Base-by-base conservation (phyloP, 106 monocot species). In the Posidonia australis region DNA sequence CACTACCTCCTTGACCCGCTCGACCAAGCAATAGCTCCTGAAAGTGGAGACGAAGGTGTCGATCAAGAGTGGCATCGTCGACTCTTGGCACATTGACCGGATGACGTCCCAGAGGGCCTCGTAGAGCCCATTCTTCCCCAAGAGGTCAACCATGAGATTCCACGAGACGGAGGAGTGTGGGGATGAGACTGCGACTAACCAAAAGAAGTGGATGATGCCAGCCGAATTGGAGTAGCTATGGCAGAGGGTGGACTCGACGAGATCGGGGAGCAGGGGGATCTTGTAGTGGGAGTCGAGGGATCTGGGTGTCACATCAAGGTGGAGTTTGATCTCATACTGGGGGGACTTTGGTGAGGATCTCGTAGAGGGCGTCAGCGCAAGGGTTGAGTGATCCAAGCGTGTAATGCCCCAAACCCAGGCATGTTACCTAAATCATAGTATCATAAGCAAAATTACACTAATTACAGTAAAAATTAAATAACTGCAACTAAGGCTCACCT, bases 51-150 rank as follows among this genome's bases (percentile, higher is more conserved):
- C 79, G 67, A 91, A 91, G 29, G 91, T 81, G 75, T 74, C 16
- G 44, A 60, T 17, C 51, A 86, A 79, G 69, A 91, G 77, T 27
- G 57, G 73, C 42, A 22, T 27, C 20, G 58, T 23, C 10, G 56
- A 25, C 52, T 83, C 78, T 27, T 80, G 65, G 46, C 71, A 64
- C 86, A 86, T 86, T 72, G 86, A 79, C 55, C 86, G 80, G 78
- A 91, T 73, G 55, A 81, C 80, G 67, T 91, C 83, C 91, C 91
- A 91, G 81, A 86, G 84, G 74, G 81, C 67, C 21, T 91, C 86
- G 77, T 79, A 86, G n/a, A 86, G 78, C 22, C 9, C 13, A 66
- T 81, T 81, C 63, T 72, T 67, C 49, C 84, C 86, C 42, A 91
- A 83, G 74, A 91, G 73, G 74, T 91, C 86, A 49, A 91, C 79